Evolutionary conservation across 2,329 filamentous ascomycete genomes (phyloP).

Genomic region (Hymenoscyphus fructigenus): DNA sequence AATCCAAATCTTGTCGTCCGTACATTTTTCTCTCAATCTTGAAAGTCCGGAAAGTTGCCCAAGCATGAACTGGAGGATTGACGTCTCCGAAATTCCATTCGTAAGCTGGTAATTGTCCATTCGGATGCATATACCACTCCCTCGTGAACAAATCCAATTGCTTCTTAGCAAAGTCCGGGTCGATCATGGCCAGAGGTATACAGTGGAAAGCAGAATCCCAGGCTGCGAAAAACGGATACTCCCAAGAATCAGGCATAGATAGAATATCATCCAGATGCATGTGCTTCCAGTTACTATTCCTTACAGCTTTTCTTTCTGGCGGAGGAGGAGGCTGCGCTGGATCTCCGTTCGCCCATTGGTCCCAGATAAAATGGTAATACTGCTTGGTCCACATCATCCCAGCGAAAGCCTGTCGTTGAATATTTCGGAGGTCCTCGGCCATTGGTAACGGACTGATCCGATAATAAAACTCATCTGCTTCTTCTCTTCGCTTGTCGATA

Average conservation of each 20-base stretch:
- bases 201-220: constrained; percentile 98
- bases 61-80: constrained; percentile 94
- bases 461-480: constrained; percentile 96
- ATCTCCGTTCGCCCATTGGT: constrained; percentile 96
- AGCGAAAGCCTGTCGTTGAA: constrained; percentile 89
- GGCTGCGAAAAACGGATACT: constrained; percentile 96
- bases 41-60: constrained; percentile 93
- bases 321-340: constrained; percentile 86
- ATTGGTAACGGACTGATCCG: constrained; percentile 90
- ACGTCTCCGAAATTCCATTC: constrained; percentile 99
- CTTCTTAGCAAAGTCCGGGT: constrained; percentile 97
- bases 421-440: constrained; percentile 89
- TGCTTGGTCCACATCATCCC: constrained; percentile 99
- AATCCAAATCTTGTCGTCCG: constrained; percentile 89
- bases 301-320: constrained; percentile 71
- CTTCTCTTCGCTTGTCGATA: constrained; percentile 80
- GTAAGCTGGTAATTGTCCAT: constrained; percentile 86
- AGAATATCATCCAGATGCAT: constrained; percentile 92
- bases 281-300: constrained; percentile 91
- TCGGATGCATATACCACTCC: constrained; percentile 99
- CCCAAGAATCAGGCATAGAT: constrained; percentile 98
- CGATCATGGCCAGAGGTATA: constrained; percentile 93
- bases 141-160: constrained; percentile 93
- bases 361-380: constrained; percentile 95
- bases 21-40: constrained; percentile 99